Percentiles rank a stretch among this genome's conserved stretches.
phyloP scores from a whole-genome alignment of 1,284 basidiomycete genomes.

The Rhodofomes roseus region DNA sequence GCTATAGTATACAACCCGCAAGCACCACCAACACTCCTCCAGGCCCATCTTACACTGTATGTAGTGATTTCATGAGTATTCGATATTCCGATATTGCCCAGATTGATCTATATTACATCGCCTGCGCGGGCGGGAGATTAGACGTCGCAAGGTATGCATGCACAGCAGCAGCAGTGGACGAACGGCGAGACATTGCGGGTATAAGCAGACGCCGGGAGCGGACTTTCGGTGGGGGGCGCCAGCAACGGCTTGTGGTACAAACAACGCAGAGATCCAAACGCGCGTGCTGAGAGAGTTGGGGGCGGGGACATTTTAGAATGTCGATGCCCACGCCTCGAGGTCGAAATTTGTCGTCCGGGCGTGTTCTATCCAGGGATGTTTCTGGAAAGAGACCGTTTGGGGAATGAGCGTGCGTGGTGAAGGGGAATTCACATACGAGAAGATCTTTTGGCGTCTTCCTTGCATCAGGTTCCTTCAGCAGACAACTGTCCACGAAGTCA shows the following conservation, averaged over 20 bases:
- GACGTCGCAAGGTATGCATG: background rate
- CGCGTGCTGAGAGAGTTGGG: background rate
- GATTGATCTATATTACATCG: slow-evolving; percentile 9
- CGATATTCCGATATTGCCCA: slow-evolving; percentile 3
- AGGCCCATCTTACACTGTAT: background rate
- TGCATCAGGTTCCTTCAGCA: slow-evolving; percentile 78
- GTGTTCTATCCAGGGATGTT: slow-evolving; percentile 55
- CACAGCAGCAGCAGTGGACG: slow-evolving; percentile 1
- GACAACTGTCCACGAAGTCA: slow-evolving; percentile 78
- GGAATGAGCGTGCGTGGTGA: slow-evolving; percentile 6
- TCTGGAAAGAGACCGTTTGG: slow-evolving; percentile 34
- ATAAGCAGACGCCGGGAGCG: background rate
- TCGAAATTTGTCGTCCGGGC: slow-evolving; percentile 49
- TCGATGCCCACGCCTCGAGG: slow-evolving; percentile 61
- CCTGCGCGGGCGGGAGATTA: slow-evolving; percentile 1
- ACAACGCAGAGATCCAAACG: background rate
- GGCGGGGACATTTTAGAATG: slow-evolving; percentile 37
- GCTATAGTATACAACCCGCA: slow-evolving; percentile 9
- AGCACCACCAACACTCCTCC: background rate
- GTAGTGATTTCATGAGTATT: background rate
- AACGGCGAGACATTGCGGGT: slow-evolving; percentile 3
- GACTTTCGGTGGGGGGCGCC: background rate
- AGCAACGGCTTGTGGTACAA: slow-evolving; percentile 2
- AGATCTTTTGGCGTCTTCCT: slow-evolving; percentile 81
- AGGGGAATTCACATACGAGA: slow-evolving; percentile 47